Base-by-base conservation (phyloP, 2,329 filamentous ascomycete genomes). In the Penicillium sp. region DNA sequence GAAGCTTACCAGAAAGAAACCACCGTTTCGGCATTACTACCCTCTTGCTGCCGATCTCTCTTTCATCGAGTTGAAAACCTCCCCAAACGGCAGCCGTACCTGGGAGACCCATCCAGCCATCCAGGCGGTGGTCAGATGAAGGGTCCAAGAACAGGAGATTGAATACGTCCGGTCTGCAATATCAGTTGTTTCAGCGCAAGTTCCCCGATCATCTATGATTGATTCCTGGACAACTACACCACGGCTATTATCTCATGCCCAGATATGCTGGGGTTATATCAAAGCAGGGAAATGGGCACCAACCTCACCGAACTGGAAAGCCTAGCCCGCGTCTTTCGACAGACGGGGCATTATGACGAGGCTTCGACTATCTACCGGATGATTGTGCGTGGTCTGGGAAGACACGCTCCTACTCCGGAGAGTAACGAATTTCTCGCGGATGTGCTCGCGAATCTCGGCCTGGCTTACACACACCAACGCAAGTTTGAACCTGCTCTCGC, bases 241-340 rank as follows among this genome's bases (percentile, higher is more conserved):
- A 1, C 25, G 25, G 25, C 25, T 28, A 28, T 28, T 28, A 28
- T 3, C 25, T 28, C 54, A 49, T 48, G 54, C 17, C 11, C 28
- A 55, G 34, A 20, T 55, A 12, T 55, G 43, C 22, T 55, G 54
- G 54, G 31, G 35, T 12, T 55, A 55, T 22, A 49, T 55, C 37
- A 38, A 55, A 49, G 20, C 17, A 28, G 42, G 42, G 5, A 47
- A 38, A 55, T 55, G 41, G 41, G 54, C 17, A 45, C 42, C 4
- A 34, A 55, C 20, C 54, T 55, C 15, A 48, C n/a, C 14, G 54
- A 55, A 3, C 42, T 55, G n/a, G 54, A 55, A 22, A 39, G 42
- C 22, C 35, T 55, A n/a, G 54, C 54, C 12, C 54, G 54, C 20
- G 17, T 55, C 5, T 49, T 55, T 41, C 42, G 54, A 55, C 54